These are phyloP conservation scores for Juncus effusus DNA, from an alignment of 176 grass and related monocot genomes.

Conservation along the genomic window DNA sequence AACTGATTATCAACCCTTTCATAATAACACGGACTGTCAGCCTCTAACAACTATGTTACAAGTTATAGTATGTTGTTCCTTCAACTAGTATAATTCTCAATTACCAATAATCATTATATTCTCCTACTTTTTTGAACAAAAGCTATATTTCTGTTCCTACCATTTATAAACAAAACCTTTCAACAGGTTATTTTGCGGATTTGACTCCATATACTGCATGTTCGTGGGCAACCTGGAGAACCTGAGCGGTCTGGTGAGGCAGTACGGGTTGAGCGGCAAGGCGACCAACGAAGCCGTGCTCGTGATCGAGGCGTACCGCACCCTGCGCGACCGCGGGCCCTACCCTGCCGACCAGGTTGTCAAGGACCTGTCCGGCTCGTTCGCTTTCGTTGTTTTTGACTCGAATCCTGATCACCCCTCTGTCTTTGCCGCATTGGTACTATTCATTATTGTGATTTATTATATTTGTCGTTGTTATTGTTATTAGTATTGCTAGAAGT, in stretches of 20 bases:
- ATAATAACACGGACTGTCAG: too few relatives aligned
- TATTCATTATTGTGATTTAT: background rate
- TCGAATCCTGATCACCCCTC: constrained; percentile 36
- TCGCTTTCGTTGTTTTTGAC: constrained; percentile 91
- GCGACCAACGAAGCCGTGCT: constrained; percentile 68
- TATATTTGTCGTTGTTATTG: too few relatives aligned
- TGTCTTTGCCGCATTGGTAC: constrained; percentile 66
- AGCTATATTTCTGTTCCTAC: too few relatives aligned
- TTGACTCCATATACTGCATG: constrained; percentile 80
- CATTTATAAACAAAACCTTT: too few relatives aligned
- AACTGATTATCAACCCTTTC: too few relatives aligned
- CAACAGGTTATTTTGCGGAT: constrained; percentile 67
- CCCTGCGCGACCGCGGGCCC: constrained; percentile 81
- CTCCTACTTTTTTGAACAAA: too few relatives aligned
- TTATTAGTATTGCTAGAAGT: too few relatives aligned
- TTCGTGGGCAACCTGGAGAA: constrained; percentile 65
- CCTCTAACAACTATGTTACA: too few relatives aligned
- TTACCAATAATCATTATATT: too few relatives aligned
- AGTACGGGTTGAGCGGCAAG: constrained; percentile 65
- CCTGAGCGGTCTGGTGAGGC: constrained; percentile 67
- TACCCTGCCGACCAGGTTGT: constrained; percentile 96
- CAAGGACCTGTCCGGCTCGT: constrained; percentile 77
- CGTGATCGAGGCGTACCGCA: constrained; percentile 85
- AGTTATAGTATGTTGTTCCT: too few relatives aligned
- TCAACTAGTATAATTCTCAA: too few relatives aligned